These are phyloP conservation scores for Fusarium tupiense DNA, from an alignment of 2,329 filamentous ascomycete species.

Conservation along the genomic window DNA sequence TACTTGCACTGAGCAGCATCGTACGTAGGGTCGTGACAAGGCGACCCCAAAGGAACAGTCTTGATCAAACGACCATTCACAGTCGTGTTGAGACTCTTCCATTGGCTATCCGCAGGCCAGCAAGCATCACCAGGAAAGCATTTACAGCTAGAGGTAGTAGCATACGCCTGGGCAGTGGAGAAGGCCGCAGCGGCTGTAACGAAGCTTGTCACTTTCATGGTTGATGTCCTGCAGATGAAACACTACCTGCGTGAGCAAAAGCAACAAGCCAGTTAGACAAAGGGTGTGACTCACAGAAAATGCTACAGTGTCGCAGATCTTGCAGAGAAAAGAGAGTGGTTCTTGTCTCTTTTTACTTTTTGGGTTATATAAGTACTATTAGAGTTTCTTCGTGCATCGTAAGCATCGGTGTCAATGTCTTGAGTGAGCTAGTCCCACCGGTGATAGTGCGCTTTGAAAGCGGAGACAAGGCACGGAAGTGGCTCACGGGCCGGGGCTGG, in stretches of 20 bases:
- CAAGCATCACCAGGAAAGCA: constrained; percentile 61
- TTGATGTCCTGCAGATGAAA: not conserved
- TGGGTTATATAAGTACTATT: constrained; percentile 1
- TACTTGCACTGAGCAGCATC: constrained; percentile 55
- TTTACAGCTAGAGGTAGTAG: constrained; percentile 2
- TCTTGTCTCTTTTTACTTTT: not conserved
- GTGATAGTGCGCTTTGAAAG: not conserved
- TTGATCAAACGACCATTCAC: constrained; percentile 60
- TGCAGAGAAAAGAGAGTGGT: not conserved
- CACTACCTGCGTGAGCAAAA: not conserved
- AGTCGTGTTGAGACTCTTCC: constrained; percentile 61
- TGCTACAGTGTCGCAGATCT: not conserved
- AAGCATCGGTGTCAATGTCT: not conserved
- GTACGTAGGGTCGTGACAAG: constrained; percentile 61
- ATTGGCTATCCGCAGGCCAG: constrained; percentile 60
- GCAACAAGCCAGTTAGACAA: not conserved
- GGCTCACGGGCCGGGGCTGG: not conserved
- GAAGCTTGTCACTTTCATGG: constrained; percentile 8
- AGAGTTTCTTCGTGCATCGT: not conserved
- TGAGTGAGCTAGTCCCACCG: not conserved
- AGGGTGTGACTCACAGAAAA: not conserved
- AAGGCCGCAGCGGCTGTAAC: not conserved
- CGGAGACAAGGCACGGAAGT: not conserved
- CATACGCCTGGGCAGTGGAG: not conserved
- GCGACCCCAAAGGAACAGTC: constrained; percentile 60